A percentile compares a stretch with the other conserved stretches of the same genome.
These are phyloP conservation scores for Diplodia scrobiculata DNA, from an alignment of 2,329 filamentous ascomycete species.

Conservation along the genomic window DNA sequence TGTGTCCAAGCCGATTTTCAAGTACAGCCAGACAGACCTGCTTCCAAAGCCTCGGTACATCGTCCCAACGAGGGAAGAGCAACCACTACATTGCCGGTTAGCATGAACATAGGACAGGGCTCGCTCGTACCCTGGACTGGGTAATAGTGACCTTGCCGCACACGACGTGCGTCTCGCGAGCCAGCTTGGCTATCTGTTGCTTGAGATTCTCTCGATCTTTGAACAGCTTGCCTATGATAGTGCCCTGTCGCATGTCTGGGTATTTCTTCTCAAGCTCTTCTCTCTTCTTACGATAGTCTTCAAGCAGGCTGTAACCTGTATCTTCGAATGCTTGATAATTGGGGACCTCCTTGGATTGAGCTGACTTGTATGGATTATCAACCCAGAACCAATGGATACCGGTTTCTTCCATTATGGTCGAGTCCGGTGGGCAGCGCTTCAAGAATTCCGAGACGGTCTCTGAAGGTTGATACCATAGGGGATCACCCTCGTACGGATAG, in stretches of 20 bases:
- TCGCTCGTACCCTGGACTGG: neutral
- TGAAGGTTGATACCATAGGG: slow-evolving; percentile 61
- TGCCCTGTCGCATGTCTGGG: slow-evolving; percentile 50
- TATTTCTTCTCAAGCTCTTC: slow-evolving; percentile 56
- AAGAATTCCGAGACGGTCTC: slow-evolving; percentile 70
- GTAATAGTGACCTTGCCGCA: slow-evolving; percentile 64
- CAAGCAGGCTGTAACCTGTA: slow-evolving; percentile 59
- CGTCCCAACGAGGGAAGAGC: slow-evolving; percentile 61
- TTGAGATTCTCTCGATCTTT: slow-evolving; percentile 51
- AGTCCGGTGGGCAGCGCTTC: slow-evolving; percentile 66
- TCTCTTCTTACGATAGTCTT: slow-evolving; percentile 52
- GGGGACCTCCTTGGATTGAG: slow-evolving; percentile 35
- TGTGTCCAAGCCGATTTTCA: slow-evolving; percentile 68
- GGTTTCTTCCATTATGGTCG: slow-evolving; percentile 52
- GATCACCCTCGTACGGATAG: slow-evolving; percentile 61
- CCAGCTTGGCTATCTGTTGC: slow-evolving; percentile 62
- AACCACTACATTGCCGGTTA: slow-evolving; percentile 62
- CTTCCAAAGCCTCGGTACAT: slow-evolving; percentile 67
- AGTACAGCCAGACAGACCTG: slow-evolving; percentile 67
- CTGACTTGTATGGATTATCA: slow-evolving; percentile 61
- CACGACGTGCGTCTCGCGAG: slow-evolving; percentile 60
- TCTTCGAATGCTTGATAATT: slow-evolving; percentile 55
- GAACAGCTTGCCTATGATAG: slow-evolving; percentile 45
- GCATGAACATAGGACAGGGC: slow-evolving; percentile 25
- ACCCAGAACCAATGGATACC: slow-evolving; percentile 71